These are phyloP conservation scores for Plectosphaerella cucumerina DNA, from an alignment of 2,329 filamentous ascomycete genomes.

Conservation along the genomic window DNA sequence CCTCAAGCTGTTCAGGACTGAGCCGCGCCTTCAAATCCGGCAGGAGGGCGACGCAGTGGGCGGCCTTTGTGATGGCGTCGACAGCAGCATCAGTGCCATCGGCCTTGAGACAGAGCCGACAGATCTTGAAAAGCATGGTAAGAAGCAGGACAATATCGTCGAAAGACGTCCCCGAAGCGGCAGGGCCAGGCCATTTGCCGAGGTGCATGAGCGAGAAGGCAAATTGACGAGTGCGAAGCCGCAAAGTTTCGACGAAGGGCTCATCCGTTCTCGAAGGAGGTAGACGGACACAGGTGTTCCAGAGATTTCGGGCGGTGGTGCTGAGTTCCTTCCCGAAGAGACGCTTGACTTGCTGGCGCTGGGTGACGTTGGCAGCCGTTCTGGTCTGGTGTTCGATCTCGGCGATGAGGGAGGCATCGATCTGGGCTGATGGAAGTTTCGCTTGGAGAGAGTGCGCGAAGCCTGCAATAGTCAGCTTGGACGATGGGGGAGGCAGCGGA, in stretches of 20 bases:
- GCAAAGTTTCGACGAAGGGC: conserved; percentile 20
- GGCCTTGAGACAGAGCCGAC: conserved; percentile 59
- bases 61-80: conserved; percentile 60
- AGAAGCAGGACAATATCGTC: conserved; percentile 53
- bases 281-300: conserved; percentile 61
- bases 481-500: too few relatives aligned
- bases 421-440: not conserved
- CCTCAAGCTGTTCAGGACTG: conserved; percentile 22
- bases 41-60: conserved; percentile 46
- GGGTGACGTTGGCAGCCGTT: not conserved
- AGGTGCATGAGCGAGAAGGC: conserved; percentile 66
- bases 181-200: conserved; percentile 31
- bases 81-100: conserved; percentile 53
- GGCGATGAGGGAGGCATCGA: conserved; percentile 19
- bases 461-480: too few relatives aligned
- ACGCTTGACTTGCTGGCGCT: conserved; percentile 8
- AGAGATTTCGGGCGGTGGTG: conserved; percentile 51
- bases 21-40: conserved; percentile 21
- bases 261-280: conserved; percentile 25
- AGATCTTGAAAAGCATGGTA: conserved; percentile 63
- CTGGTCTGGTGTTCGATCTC: conserved; percentile 13
- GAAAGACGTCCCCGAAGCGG: conserved; percentile 13
- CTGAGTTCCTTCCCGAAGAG: conserved; percentile 25
- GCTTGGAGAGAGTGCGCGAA: too few relatives aligned
- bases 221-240: conserved; percentile 44